Base-by-base conservation (phyloP, 2,329 filamentous ascomycete genomes). In the Trichophyton benhamiae region DNA sequence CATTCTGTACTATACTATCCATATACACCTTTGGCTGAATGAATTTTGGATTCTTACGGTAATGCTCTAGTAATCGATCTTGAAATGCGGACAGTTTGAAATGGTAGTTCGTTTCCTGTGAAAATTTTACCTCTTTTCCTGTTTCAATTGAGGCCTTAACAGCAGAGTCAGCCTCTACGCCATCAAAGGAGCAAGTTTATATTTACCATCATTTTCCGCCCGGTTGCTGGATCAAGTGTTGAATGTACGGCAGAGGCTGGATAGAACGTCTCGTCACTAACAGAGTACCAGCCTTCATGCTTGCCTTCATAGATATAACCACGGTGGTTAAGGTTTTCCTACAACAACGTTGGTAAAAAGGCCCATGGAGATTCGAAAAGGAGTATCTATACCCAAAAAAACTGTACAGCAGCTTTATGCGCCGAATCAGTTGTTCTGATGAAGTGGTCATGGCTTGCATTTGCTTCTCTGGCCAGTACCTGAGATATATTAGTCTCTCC, bases 181-280 rank as follows among this genome's bases (percentile, higher is more conserved):
- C 8, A 22, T 53, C 15, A 1, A 44, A 20, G 11, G 13, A 42
- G 33, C 8, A 48, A 25, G n/a, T 2, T n/a, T 20, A 42, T 42
- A n/a, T 61, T 33, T 72, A 82, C 87, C 84, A 90, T 89, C 64
- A 88, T 85, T 68, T 89, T 91, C 66, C 85, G 82, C 2, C 94
- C 94, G 0, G 91, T 96, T 53, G 85, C 80, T 3, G 90, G 88
- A 66, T 91, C 87, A 42, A 94, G 77, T 58, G 85, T 83, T 49
- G 87, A 82, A 69, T 90, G 84, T 27, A 97, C 84, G 68, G 85
- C 78, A 5, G 84, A 83, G 60, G 87, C 82, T 0, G 92, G 90
- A 71, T 96, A 97, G 75, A 95, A 99, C 44, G 92, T 92, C 79
- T 99, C 94, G 72, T 99, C 94, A 72, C 89, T 91, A 60, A 99